A percentile compares a stretch with the other conserved stretches of the same genome.
These are phyloP conservation scores for Psilocybe mexicana DNA, from an alignment of 1,284 basidiomycete species.

Conservation along the genomic window DNA sequence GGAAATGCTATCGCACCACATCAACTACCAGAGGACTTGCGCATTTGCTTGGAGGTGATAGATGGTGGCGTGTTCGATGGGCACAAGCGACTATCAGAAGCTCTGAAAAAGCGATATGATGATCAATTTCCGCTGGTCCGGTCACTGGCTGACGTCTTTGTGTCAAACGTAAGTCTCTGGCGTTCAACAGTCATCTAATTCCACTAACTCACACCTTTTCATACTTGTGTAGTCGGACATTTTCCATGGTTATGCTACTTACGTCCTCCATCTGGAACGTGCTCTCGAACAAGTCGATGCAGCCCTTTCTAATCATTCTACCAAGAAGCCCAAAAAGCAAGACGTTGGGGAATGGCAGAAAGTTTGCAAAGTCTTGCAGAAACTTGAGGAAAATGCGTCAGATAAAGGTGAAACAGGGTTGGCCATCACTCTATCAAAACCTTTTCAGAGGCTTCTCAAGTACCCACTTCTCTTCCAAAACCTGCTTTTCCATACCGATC, in stretches of 20 bases:
- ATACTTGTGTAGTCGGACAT: constrained; percentile 73
- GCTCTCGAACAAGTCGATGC: constrained; percentile 87
- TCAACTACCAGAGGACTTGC: constrained; percentile 83
- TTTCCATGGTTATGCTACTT: constrained; percentile 87
- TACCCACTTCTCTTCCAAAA: constrained; percentile 98
- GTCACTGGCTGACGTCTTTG: constrained; percentile 90
- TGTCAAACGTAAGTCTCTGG: constrained; percentile 72
- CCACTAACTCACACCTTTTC: constrained; percentile 15
- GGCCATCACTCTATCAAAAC: constrained; percentile 93
- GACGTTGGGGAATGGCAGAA: constrained; percentile 77
- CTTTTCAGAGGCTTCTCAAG: constrained; percentile 95
- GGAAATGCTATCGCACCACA: constrained; percentile 65
- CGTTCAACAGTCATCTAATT: constrained; percentile 9
- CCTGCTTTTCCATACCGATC: constrained; percentile 94
- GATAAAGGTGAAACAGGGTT: constrained; percentile 92
- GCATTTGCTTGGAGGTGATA: constrained; percentile 82
- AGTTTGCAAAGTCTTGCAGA: constrained; percentile 69
- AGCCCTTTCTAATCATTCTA: constrained; percentile 64
- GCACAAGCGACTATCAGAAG: constrained; percentile 80
- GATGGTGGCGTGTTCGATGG: constrained; percentile 84
- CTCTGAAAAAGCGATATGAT: constrained; percentile 84
- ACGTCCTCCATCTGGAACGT: constrained; percentile 88
- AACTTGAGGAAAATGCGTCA: constrained; percentile 77
- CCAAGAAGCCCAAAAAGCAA: constrained; percentile 78
- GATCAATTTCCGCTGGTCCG: constrained; percentile 92